A percentile compares a stretch with the other conserved stretches of the same genome.
Evolutionary conservation across 73 alveolate species (phyloP).

Genomic region (Symbiodinium pilosum): DNA sequence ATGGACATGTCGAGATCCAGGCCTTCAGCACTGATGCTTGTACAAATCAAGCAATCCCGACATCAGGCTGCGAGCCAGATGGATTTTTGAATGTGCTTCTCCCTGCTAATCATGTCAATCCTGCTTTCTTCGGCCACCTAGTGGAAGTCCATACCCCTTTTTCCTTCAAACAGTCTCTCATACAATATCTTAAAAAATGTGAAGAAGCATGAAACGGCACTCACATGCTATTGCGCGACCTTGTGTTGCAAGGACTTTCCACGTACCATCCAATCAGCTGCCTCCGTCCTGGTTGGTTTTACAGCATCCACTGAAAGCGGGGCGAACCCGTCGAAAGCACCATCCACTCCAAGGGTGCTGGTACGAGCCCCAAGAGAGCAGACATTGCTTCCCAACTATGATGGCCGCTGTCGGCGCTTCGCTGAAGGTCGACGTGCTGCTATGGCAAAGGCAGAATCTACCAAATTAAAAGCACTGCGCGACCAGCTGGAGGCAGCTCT

Average conservation of each 20-base stretch:
- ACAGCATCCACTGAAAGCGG: not conserved
- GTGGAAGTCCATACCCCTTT: too few species aligned
- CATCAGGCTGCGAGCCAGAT: too few species aligned
- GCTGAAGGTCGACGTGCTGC: not conserved
- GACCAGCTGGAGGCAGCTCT: not conserved
- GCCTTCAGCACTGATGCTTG: slow-evolving; percentile 53
- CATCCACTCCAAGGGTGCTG: not conserved
- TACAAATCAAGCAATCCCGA: too few species aligned
- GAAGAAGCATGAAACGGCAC: too few species aligned
- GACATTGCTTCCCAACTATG: slow-evolving; percentile 47
- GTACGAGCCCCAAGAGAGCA: slow-evolving; percentile 23
- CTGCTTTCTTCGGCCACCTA: too few species aligned
- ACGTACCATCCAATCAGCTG: slow-evolving; percentile 50
- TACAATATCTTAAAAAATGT: too few species aligned
- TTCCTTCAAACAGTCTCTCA: too few species aligned
- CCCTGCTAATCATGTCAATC: too few species aligned
- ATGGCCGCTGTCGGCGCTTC: slow-evolving; percentile 15
- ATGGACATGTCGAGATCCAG: slow-evolving; percentile 16
- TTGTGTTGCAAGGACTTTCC: slow-evolving; percentile 21
- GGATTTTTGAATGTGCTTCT: too few species aligned
- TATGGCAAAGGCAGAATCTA: not conserved
- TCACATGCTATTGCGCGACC: too few species aligned
- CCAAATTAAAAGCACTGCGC: not conserved
- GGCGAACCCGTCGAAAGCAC: not conserved
- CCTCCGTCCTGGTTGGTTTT: slow-evolving; percentile 36